These are phyloP conservation scores for Clavulina sp. DNA, from an alignment of 768 basidiomycete genomes.

Conservation along the genomic window DNA sequence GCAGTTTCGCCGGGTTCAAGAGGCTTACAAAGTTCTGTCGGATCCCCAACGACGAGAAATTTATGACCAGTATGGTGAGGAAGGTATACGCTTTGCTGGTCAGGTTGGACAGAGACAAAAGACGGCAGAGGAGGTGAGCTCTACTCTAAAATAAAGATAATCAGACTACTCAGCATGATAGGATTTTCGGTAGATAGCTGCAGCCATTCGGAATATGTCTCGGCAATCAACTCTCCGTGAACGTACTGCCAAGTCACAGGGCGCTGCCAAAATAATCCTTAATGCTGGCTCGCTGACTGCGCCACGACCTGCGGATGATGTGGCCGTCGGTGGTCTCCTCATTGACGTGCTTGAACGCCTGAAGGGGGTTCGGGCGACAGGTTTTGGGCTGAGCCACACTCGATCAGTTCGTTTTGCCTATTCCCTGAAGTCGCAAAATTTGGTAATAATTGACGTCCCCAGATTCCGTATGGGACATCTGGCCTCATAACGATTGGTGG, in stretches of 20 bases:
- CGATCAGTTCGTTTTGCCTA: not conserved
- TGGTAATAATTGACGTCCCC: not conserved
- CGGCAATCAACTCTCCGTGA: not conserved
- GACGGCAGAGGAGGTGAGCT: constrained; percentile 6
- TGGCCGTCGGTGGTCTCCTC: not conserved
- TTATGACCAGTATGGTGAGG: constrained; percentile 10
- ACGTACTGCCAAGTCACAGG: constrained; percentile 1
- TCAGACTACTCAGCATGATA: no score
- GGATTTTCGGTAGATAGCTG: no score
- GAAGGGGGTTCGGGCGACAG: not conserved
- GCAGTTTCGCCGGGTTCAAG: constrained; percentile 5
- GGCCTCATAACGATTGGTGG: no score
- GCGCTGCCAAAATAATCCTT: not conserved
- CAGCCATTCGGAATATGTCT: not conserved
- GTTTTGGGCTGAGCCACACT: not conserved
- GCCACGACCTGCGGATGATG: not conserved
- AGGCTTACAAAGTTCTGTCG: constrained; percentile 8
- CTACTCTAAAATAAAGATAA: no score
- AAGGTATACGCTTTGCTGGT: constrained; percentile 2
- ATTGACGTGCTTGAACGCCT: not conserved
- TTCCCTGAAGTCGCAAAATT: not conserved
- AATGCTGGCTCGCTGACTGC: not conserved
- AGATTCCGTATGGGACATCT: no score
- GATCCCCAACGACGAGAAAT: constrained; percentile 4
- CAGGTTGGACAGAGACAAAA: constrained; percentile 3